Conservation (phyloP, 768 basidiomycete species). For the Kwoniella dejecticola region DNA sequence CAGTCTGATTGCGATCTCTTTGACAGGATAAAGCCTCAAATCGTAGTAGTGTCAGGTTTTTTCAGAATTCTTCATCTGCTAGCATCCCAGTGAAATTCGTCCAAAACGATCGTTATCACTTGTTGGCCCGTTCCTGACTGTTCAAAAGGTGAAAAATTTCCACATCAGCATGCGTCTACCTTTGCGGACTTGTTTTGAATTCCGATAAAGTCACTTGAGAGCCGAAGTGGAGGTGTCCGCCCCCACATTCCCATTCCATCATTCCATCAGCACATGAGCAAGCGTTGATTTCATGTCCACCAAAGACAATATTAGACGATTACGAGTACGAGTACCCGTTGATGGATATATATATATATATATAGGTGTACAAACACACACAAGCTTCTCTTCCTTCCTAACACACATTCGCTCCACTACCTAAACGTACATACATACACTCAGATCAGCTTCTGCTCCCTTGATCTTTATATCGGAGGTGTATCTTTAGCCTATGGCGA, state of each 20-base stretch:
- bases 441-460: background rate
- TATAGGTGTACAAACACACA: background rate
- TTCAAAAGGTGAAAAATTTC: constrained; percentile 1
- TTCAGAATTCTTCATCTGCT: background rate
- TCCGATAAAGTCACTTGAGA: background rate
- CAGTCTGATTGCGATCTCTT: background rate
- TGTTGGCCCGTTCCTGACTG: background rate
- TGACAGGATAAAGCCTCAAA: no score
- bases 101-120: constrained; percentile 1
- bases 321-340: background rate
- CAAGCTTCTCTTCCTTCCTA: constrained; percentile 3
- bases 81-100: background rate
- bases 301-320: background rate
- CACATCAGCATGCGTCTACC: constrained; percentile 14
- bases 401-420: background rate
- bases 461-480: background rate
- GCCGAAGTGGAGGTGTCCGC: background rate
- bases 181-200: no score
- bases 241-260: background rate
- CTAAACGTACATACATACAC: background rate
- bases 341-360: background rate
- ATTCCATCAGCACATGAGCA: background rate
- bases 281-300: background rate
- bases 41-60: background rate
- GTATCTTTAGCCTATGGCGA: constrained; percentile 13